Conservation (phyloP, 2,329 filamentous ascomycete genomes). For the Aurifilum marmelostoma region DNA sequence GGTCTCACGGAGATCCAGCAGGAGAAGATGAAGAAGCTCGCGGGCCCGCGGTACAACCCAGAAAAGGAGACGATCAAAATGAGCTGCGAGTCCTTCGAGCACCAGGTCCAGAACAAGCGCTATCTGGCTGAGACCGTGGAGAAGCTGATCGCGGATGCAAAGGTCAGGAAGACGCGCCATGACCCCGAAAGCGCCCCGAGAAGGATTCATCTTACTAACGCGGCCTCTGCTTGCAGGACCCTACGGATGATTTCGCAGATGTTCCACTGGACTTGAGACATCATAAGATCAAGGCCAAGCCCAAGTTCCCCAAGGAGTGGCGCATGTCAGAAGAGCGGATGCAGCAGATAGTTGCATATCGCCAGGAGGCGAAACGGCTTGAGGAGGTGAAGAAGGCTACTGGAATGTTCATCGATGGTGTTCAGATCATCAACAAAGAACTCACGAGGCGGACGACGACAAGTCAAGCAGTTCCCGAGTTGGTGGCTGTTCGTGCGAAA, state of each 20-base stretch:
- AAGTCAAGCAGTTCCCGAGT: constrained; percentile 13
- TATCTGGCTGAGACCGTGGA: constrained; percentile 81
- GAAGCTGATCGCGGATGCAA: constrained; percentile 73
- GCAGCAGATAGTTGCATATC: constrained; percentile 64
- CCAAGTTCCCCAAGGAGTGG: constrained; percentile 83
- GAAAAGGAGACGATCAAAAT: constrained; percentile 81
- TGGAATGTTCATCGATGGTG: constrained; percentile 64
- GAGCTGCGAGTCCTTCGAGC: constrained; percentile 85
- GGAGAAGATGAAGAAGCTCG: constrained; percentile 84
- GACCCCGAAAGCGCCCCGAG: too few relatives aligned
- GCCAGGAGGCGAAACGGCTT: constrained; percentile 53
- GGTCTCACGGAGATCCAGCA: constrained; percentile 69
- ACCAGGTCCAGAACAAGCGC: constrained; percentile 95
- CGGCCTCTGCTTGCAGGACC: constrained; percentile 53
- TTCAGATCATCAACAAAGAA: constrained; percentile 48
- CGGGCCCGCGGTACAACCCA: constrained; percentile 85
- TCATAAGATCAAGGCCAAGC: constrained; percentile 68
- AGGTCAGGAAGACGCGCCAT: constrained; percentile 46
- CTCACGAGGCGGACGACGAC: constrained; percentile 31
- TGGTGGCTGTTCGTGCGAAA: constrained; percentile 5
- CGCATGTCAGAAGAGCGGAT: constrained; percentile 72
- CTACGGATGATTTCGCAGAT: constrained; percentile 81
- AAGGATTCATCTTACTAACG: not conserved
- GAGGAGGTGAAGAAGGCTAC: constrained; percentile 59
- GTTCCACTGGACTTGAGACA: constrained; percentile 89